phyloP scores from a whole-genome alignment of 495 filamentous ascomycete genomes.

The Baudoinia panamericana region DNA sequence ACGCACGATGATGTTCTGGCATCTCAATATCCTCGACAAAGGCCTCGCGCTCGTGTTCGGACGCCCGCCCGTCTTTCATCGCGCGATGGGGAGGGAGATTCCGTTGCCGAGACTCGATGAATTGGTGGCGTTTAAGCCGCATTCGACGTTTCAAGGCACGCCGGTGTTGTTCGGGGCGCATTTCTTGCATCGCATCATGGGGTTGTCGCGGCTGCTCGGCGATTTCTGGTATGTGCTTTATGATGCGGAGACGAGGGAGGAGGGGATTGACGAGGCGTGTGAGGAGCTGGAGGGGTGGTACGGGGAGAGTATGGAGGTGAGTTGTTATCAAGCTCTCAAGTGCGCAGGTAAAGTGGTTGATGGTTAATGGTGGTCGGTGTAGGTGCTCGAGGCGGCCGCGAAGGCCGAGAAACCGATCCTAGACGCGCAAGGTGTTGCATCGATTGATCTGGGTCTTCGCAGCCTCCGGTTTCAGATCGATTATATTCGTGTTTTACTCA shows the following conservation, averaged over 20 bases:
- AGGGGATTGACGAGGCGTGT: slow-evolving; percentile 7
- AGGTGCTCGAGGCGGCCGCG: slow-evolving; percentile 11
- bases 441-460: slow-evolving; percentile 1
- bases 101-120: slow-evolving; percentile 3
- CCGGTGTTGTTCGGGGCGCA: slow-evolving; percentile 5
- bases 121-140: slow-evolving; percentile 2
- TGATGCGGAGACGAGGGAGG: not conserved
- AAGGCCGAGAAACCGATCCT: slow-evolving; percentile 8
- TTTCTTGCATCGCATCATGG: slow-evolving; percentile 1
- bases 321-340: too few species aligned
- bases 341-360: not conserved
- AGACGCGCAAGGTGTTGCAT: not conserved
- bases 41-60: slow-evolving; percentile 4
- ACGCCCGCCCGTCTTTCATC: slow-evolving; percentile 5
- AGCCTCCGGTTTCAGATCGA: slow-evolving; percentile 3
- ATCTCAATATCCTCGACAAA: slow-evolving; percentile 9
- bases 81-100: not conserved
- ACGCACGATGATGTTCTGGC: slow-evolving; percentile 10
- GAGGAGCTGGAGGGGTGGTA: too few species aligned
- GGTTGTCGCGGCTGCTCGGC: slow-evolving; percentile 1
- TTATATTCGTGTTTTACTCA: not conserved
- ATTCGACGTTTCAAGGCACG: not conserved
- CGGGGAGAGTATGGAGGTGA: too few species aligned
- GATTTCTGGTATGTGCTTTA: slow-evolving; percentile 9
- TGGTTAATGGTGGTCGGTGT: not conserved